Base-by-base conservation (phyloP, 768 basidiomycete genomes). In the Boletus rubropictus region DNA sequence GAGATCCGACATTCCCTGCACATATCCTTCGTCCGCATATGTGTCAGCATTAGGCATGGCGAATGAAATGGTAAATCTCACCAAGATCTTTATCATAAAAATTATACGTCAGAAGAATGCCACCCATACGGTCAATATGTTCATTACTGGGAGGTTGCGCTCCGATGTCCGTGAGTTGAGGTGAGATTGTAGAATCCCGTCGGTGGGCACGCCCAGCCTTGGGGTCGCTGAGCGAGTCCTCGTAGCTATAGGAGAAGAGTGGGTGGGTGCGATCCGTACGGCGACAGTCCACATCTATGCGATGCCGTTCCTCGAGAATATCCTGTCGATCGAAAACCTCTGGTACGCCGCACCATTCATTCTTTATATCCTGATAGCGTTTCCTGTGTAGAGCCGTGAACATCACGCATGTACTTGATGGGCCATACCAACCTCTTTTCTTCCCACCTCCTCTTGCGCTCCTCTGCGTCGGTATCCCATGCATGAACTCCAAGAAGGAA, bases 1-100 rank as follows among this genome's bases (percentile, higher is more conserved):
- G 12, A 99, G 78, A 67, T 99, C 96, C 3, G 89, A 92, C 96
- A 98, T 98, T 27, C 96, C 96, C 67, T 98, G 96, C 5, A 98
- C 96, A 64, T 98, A 97, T 24, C 94, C 92, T 86, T 51, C 47
- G 45, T 41, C 31, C n/a, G 45, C 40, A 10, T 3, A 31, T 15
- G 35, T 68, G 35, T 69, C 48, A 66, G 53, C 36, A 44, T 17
- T 29, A 33, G 12, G 34, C 1, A 20, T 4, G 24, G 38, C 21
- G 12, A 15, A 14, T 20, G 34, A 21, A 7, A 36, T 15, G 46
- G 38, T 18, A 20, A 15, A 35, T 28, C 34, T 57, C 58, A 92
- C 89, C 90, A 34, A 93, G 72, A 22, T 92, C 82, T 63, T 82
- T 89, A 68, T 94, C 87, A 54, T 84, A 89, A 60, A 90, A 86